Conservation (phyloP, 2,329 filamentous ascomycete species). For the Xylariaceae sp. region DNA sequence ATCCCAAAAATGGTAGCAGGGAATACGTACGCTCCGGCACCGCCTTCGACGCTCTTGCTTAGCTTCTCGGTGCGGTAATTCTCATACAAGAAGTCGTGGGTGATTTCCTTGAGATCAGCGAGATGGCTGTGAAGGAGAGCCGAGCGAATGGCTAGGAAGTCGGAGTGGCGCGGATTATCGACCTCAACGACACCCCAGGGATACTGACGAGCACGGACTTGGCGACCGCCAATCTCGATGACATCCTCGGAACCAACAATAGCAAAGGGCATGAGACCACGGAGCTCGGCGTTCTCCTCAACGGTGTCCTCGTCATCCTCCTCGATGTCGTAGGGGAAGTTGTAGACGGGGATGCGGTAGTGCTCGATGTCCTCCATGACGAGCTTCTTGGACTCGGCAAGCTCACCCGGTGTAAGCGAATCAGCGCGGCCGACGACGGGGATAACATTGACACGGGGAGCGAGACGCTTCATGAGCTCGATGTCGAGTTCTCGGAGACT, state of each 20-base stretch:
- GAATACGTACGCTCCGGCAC: constrained; percentile 73
- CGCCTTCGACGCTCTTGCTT: constrained; percentile 96
- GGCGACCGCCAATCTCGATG: constrained; percentile 87
- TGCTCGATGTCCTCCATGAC: constrained; percentile 99
- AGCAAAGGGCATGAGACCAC: constrained; percentile 97
- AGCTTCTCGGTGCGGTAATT: constrained; percentile 99
- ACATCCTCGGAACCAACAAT: constrained; percentile 97
- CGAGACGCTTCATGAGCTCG: constrained; percentile 98
- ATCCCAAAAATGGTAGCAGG: background rate
- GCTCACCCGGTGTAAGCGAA: constrained; percentile 90
- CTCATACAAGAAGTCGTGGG: constrained; percentile 98
- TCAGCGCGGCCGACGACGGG: constrained; percentile 98
- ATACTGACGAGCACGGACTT: constrained; percentile 93
- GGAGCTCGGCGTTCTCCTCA: constrained; percentile 96
- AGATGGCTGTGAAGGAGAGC: constrained; percentile 96
- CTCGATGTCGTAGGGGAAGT: constrained; percentile 99
- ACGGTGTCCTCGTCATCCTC: constrained; percentile 99
- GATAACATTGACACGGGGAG: constrained; percentile 96
- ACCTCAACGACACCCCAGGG: constrained; percentile 99
- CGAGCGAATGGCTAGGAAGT: constrained; percentile 95
- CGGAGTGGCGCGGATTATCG: constrained; percentile 97
- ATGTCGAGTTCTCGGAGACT: constrained; percentile 98
- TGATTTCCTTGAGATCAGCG: constrained; percentile 98
- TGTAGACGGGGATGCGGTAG: constrained; percentile 99
- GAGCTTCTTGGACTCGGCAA: constrained; percentile 98